Base-by-base conservation (phyloP, 352 stramenopile genomes). In the Pythium phragmitis region DNA sequence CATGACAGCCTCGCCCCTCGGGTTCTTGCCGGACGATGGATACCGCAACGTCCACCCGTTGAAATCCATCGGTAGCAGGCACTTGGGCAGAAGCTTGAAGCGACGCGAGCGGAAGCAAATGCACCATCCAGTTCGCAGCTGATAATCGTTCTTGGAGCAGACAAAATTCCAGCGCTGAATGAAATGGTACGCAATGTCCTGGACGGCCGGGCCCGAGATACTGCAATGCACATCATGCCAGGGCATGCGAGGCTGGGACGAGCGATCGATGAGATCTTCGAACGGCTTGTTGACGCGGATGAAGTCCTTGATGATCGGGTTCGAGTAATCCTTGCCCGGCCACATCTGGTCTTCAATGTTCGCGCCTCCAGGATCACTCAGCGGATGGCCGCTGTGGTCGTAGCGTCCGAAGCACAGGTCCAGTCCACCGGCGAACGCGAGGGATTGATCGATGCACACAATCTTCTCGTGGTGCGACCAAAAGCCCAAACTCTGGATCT, bases 401-500 rank as follows among this genome's bases (percentile, higher is more conserved):
- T 92, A 98, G 17, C 92, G 81, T 14, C 92, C 90, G 45, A 95
- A 96, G 60, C 85, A 92, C 50, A 98, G 57, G 64, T 98, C 92
- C 17, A 98, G 59, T 41, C 92, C 87, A 33, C 87, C 87, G 5
- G 90, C 74, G 57, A 96, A 96, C 17, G 86, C 79, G 19, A 94
- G 49, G 13, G 79, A 88, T 53, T 96, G 87, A 52, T 98, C 92
- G 28, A 98, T 78, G 50, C 92, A 91, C 28, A 97, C 88, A 42
- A 98, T 88, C 66, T 98, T 98, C 63, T 98, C 92, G 73, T 98
- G 92, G 69, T 98, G 92, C 34, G 85, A 96, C 91, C 89, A 97
- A 47, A 97, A 96, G 3, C 87, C 87, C 13, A 96, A 69, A 69
- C 80, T 91, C 73, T 96, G 85, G 42, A 96, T 92, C 70, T 94